These are phyloP conservation scores for Quercus glauca DNA, from an alignment of 306 rosid genomes.

Conservation along the genomic window DNA sequence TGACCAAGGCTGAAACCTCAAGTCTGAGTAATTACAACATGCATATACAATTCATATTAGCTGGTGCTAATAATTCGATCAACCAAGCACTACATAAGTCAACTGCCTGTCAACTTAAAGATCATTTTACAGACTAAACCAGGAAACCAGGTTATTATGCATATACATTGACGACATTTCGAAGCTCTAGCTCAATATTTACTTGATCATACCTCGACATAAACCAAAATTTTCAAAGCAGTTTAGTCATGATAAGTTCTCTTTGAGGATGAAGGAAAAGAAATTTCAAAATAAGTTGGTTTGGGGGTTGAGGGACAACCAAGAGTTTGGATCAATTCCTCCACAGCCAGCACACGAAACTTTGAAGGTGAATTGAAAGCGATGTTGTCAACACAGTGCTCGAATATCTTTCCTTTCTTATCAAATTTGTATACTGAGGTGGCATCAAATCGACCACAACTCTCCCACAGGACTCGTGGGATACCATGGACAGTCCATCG, in stretches of 20 bases:
- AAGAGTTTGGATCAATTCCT: slow-evolving; percentile 56
- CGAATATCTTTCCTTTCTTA: slow-evolving; percentile 79
- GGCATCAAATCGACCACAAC: slow-evolving; percentile 81
- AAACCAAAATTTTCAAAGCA: slow-evolving; percentile 49
- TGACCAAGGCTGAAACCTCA: neutral
- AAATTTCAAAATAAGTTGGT: slow-evolving; percentile 73
- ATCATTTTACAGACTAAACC: neutral
- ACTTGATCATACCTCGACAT: slow-evolving; percentile 22
- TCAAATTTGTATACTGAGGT: slow-evolving; percentile 85
- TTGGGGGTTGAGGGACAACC: slow-evolving; percentile 78
- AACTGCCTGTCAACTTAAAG: slow-evolving; percentile 5
- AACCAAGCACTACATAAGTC: slow-evolving; percentile 17
- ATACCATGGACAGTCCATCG: slow-evolving; percentile 90
- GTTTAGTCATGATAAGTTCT: slow-evolving; percentile 18
- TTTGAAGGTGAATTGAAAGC: slow-evolving; percentile 62
- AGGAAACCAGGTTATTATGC: slow-evolving; percentile 10
- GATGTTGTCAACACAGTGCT: slow-evolving; percentile 74
- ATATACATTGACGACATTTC: slow-evolving; percentile 4
- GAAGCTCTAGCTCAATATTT: slow-evolving; percentile 22
- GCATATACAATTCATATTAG: neutral
- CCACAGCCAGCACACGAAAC: slow-evolving; percentile 57
- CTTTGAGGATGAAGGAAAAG: slow-evolving; percentile 36
- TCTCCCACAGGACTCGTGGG: slow-evolving; percentile 90
- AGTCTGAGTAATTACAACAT: neutral
- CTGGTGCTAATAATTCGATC: slow-evolving; percentile 16